phyloP scores from a whole-genome alignment of 768 basidiomycete genomes.

The Boletellus sp. region DNA sequence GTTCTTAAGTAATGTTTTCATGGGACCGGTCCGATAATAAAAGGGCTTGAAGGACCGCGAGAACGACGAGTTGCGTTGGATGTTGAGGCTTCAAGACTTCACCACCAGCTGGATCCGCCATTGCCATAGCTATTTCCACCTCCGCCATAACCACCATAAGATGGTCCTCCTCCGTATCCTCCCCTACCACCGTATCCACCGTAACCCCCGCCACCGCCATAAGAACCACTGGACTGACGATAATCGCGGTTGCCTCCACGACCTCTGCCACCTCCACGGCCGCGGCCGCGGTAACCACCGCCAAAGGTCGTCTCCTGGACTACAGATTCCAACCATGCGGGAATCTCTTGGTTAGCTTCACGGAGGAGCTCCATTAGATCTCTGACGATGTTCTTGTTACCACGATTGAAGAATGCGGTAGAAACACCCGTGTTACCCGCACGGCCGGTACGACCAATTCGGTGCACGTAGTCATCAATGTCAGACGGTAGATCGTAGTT shows the following conservation, averaged over 20 bases:
- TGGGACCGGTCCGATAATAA: slow-evolving; percentile 17
- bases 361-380: slow-evolving; percentile 91
- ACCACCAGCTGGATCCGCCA: slow-evolving; percentile 48
- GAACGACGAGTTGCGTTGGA: slow-evolving; percentile 8
- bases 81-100: slow-evolving; percentile 22
- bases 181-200: slow-evolving; percentile 34
- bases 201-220: slow-evolving; percentile 34
- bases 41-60: slow-evolving; percentile 11
- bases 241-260: slow-evolving; percentile 38
- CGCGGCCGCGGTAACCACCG: slow-evolving; percentile 51
- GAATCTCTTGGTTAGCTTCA: slow-evolving; percentile 96
- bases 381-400: slow-evolving; percentile 87
- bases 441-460: slow-evolving; percentile 97
- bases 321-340: slow-evolving; percentile 84
- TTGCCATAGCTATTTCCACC: slow-evolving; percentile 31
- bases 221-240: slow-evolving; percentile 26
- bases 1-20: slow-evolving; percentile 25
- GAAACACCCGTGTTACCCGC: slow-evolving; percentile 96
- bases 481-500: slow-evolving; percentile 98
- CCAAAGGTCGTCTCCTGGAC: slow-evolving; percentile 79
- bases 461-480: slow-evolving; percentile 99
- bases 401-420: slow-evolving; percentile 94
- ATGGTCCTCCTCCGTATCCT: slow-evolving; percentile 40
- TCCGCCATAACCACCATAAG: slow-evolving; percentile 27
- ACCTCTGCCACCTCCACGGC: slow-evolving; percentile 40